Evolutionary conservation across 352 stramenopile species (phyloP).

Genomic region (Aphanomyces astaci): DNA sequence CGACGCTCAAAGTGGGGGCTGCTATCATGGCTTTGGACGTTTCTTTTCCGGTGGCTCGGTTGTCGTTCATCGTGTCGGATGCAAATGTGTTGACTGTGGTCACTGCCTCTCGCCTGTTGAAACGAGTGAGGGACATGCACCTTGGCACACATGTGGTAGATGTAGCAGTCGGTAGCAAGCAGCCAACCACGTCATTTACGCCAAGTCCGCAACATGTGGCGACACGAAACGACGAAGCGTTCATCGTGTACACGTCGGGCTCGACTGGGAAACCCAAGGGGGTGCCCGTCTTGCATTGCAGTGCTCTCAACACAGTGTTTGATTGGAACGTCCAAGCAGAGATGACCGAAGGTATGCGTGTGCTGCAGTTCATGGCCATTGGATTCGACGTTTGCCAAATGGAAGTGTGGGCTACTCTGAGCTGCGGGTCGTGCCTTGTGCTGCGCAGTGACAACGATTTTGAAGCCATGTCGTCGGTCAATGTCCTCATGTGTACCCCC

Average conservation of each 20-base stretch:
- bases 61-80: not conserved
- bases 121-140: too few species aligned
- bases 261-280: not conserved
- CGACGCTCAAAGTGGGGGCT: not conserved
- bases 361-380: not conserved
- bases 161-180: too few species aligned
- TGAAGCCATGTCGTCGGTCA: not conserved
- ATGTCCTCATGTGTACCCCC: not conserved
- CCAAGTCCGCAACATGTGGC: too few species aligned
- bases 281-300: not conserved
- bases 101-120: too few species aligned
- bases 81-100: too few species aligned
- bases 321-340: not conserved
- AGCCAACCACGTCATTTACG: too few species aligned
- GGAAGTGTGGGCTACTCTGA: not conserved
- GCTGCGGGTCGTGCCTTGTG: not conserved
- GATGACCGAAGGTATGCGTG: not conserved
- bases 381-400: slow-evolving; percentile 4
- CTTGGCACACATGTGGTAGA: too few species aligned
- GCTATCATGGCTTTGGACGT: not conserved
- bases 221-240: too few species aligned
- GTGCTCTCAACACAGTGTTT: not conserved
- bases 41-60: not conserved
- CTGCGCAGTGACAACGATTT: not conserved
- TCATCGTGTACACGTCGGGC: slow-evolving; percentile 35